These are phyloP conservation scores for Leishmania tarentolae DNA, from an alignment of 208 protist genomes.

Conservation along the genomic window DNA sequence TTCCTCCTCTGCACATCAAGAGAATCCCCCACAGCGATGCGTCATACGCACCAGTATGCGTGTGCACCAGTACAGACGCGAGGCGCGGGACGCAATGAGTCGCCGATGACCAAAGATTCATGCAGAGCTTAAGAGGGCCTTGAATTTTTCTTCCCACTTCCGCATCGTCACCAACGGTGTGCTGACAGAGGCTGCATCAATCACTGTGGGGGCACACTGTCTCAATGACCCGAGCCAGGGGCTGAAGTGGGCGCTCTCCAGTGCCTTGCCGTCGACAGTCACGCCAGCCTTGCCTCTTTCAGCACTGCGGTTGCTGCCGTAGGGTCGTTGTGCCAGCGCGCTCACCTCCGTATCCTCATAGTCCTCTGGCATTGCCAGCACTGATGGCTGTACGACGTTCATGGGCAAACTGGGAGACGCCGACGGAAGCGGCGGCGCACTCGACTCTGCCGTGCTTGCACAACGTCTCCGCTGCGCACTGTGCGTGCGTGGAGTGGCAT, in stretches of 20 bases:
- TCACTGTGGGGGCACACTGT: neutral
- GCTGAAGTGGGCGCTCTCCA: neutral
- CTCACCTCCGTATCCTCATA: neutral
- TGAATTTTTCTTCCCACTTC: conserved; percentile 31
- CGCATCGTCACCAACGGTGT: conserved; percentile 13
- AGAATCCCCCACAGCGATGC: neutral
- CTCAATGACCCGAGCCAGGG: neutral
- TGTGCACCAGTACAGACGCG: neutral
- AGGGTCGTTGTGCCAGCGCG: neutral
- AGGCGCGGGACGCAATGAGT: neutral
- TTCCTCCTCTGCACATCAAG: neutral
- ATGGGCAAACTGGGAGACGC: conserved; percentile 3
- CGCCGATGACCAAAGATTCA: conserved; percentile 2
- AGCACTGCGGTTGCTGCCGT: neutral
- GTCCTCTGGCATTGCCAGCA: neutral
- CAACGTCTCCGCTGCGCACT: neutral
- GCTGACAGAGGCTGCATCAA: neutral
- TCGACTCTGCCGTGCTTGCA: neutral
- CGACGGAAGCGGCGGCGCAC: neutral
- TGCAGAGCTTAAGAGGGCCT: conserved; percentile 14
- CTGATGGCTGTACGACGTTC: conserved; percentile 22
- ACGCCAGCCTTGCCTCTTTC: neutral
- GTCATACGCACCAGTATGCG: neutral
- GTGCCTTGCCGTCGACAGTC: neutral
- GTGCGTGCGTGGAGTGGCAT: neutral